Evolutionary conservation across 176 grass and related monocot species (phyloP).

Genomic region (Tuctoria greenei): DNA sequence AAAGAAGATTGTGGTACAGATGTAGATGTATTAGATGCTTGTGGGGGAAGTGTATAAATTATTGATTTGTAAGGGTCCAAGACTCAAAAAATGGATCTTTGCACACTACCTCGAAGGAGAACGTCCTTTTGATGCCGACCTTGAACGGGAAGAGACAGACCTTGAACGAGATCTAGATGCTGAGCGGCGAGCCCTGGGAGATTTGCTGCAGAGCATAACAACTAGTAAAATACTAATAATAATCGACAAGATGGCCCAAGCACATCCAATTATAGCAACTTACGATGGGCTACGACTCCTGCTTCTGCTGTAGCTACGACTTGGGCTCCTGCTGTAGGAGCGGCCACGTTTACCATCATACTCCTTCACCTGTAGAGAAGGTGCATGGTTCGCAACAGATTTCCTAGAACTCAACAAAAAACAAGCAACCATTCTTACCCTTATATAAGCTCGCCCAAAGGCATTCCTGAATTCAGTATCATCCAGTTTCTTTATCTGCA

Average conservation of each 20-base stretch:
- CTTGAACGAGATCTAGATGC: conserved; percentile 60
- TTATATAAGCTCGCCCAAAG: conserved; percentile 86
- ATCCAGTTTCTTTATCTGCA: conserved; percentile 94
- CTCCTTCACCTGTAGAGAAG: conserved; percentile 67
- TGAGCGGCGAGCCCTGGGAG: conserved; percentile 47
- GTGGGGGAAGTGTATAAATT: background rate
- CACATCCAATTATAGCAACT: background rate
- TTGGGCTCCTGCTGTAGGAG: conserved; percentile 60
- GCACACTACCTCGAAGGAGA: conserved; percentile 51
- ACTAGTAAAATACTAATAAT: background rate
- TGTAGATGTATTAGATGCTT: background rate
- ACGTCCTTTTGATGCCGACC: conserved; percentile 49
- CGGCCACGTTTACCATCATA: conserved; percentile 55
- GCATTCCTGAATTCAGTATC: conserved; percentile 95
- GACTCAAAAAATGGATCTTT: background rate
- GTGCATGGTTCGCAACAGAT: background rate
- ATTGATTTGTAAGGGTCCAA: background rate
- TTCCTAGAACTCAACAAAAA: background rate
- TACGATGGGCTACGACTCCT: conserved; percentile 51
- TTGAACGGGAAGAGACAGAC: conserved; percentile 61
- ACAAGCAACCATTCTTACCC: conserved; percentile 48
- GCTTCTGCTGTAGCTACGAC: conserved; percentile 58
- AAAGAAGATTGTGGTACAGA: background rate
- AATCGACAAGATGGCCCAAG: background rate
- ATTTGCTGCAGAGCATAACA: conserved; percentile 50